A percentile compares a stretch with the other conserved stretches of the same genome.
These are phyloP conservation scores for Sporothrix brasiliensis DNA, from an alignment of 2,329 filamentous ascomycete genomes.

Conservation along the genomic window DNA sequence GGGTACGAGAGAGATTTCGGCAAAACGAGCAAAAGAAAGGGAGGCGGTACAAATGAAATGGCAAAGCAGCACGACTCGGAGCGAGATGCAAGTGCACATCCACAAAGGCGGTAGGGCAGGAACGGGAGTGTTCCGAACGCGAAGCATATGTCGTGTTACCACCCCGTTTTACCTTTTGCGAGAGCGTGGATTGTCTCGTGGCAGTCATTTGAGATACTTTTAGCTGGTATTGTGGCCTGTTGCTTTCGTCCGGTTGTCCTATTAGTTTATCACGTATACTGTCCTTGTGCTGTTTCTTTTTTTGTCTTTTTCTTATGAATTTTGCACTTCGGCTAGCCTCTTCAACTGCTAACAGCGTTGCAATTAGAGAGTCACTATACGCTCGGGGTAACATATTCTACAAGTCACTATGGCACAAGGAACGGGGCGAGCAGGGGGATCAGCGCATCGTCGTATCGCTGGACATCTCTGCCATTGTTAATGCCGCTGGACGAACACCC, in stretches of 20 bases:
- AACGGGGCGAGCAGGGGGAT: slow-evolving; percentile 23
- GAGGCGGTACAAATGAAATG: neutral
- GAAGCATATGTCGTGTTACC: slow-evolving; percentile 1
- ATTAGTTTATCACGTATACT: neutral
- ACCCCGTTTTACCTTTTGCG: slow-evolving; percentile 12
- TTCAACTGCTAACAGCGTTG: neutral
- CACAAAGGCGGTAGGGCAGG: slow-evolving; percentile 12
- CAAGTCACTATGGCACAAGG: slow-evolving; percentile 14
- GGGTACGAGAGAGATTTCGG: neutral
- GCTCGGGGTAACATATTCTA: slow-evolving; percentile 5
- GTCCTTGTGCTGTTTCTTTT: neutral
- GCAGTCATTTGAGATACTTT: neutral
- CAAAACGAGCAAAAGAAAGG: neutral
- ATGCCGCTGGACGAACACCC: slow-evolving; percentile 19
- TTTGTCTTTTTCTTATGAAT: neutral
- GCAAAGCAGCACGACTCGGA: slow-evolving; percentile 13
- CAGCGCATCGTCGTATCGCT: slow-evolving; percentile 20
- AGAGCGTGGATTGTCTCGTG: neutral
- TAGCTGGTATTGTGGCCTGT: neutral
- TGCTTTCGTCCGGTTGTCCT: neutral
- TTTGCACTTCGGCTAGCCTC: neutral
- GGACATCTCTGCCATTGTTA: slow-evolving; percentile 26
- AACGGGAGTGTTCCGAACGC: slow-evolving; percentile 11
- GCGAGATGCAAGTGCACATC: slow-evolving; percentile 10
- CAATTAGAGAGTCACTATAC: neutral